These are phyloP conservation scores for Olyra latifolia DNA, from an alignment of 176 grass and related monocot genomes.

Conservation along the genomic window DNA sequence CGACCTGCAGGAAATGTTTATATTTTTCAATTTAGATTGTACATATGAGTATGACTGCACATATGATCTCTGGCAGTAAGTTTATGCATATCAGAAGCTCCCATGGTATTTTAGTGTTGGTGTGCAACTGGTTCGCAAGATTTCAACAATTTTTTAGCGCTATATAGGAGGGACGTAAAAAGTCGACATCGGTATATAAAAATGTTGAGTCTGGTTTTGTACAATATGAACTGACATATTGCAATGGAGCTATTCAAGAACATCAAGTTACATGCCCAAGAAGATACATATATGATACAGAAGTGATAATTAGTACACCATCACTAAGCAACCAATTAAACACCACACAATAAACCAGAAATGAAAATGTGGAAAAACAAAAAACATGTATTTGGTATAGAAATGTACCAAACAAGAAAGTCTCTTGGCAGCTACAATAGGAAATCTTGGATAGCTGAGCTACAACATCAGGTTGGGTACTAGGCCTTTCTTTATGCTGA, in stretches of 20 bases:
- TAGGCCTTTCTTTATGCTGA: conserved; percentile 60
- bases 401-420: conserved; percentile 34
- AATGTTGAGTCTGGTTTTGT: background rate
- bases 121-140: background rate
- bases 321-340: conserved; percentile 34
- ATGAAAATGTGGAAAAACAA: conserved; percentile 19
- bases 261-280: background rate
- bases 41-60: background rate
- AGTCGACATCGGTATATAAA: background rate
- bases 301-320: background rate
- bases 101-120: background rate
- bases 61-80: background rate
- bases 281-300: conserved; percentile 29
- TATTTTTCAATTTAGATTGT: background rate
- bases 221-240: conserved; percentile 21
- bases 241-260: background rate
- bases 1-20: background rate
- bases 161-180: background rate
- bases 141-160: background rate
- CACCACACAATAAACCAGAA: background rate
- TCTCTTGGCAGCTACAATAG: conserved; percentile 58
- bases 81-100: background rate
- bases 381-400: conserved; percentile 31
- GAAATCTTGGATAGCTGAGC: conserved; percentile 83
- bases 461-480: conserved; percentile 30